Conservation (phyloP, 164 flowering plant genomes). For the Dillenia turbinata region DNA sequence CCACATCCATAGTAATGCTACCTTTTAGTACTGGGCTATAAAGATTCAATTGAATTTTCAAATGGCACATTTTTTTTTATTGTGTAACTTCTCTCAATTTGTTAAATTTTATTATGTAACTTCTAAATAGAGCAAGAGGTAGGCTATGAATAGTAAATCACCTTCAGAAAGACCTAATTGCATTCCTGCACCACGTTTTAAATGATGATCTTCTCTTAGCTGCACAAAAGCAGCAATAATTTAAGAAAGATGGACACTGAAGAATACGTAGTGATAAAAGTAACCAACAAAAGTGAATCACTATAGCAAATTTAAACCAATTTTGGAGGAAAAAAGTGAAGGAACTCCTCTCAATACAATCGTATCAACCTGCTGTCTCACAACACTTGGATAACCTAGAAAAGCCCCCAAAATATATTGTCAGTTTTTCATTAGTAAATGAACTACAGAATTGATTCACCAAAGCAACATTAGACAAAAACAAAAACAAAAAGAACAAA, state of each 20-base stretch:
- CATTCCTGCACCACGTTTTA: conserved; percentile 96
- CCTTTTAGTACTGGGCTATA: too few species aligned
- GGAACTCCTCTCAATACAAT: conserved; percentile 70
- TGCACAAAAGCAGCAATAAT: conserved; percentile 24
- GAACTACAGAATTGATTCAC: neutral
- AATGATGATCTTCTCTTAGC: conserved; percentile 96
- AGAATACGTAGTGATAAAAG: neutral
- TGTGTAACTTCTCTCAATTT: too few species aligned
- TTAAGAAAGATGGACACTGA: conserved; percentile 1
- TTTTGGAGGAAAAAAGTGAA: neutral
- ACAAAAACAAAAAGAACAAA: conserved; percentile 7
- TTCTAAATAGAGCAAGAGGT: too few species aligned
- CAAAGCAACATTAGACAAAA: neutral
- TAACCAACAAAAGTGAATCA: neutral
- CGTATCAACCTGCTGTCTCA: conserved; percentile 68
- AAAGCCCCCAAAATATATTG: neutral
- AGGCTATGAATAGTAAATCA: conserved; percentile 5
- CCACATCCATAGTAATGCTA: too few species aligned
- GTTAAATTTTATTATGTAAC: too few species aligned
- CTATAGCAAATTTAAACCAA: neutral
- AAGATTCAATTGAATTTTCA: too few species aligned
- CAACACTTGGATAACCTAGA: conserved; percentile 40
- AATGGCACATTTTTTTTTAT: too few species aligned
- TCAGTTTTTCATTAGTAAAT: neutral
- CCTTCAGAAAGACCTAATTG: conserved; percentile 98